These are phyloP conservation scores for Bullera alba DNA, from an alignment of 768 basidiomycete genomes.

Conservation along the genomic window DNA sequence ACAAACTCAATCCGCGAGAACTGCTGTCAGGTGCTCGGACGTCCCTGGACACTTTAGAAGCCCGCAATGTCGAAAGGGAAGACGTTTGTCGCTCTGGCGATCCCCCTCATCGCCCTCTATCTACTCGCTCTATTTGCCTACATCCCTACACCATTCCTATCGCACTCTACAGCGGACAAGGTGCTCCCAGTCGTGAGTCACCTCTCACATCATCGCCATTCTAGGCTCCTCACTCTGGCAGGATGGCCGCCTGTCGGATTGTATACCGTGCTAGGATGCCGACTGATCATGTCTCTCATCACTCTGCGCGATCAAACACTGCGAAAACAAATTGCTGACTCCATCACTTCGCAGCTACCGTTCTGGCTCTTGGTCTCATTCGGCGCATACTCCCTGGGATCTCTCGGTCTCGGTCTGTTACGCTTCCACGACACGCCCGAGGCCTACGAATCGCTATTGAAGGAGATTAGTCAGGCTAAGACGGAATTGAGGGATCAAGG, in stretches of 20 bases:
- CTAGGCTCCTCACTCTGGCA: neutral
- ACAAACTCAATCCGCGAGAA: too few species aligned
- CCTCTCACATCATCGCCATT: neutral
- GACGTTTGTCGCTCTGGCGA: conserved; percentile 52
- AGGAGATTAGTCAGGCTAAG: conserved; percentile 61
- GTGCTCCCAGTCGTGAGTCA: conserved; percentile 60
- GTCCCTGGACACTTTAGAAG: too few species aligned
- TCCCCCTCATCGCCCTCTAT: conserved; percentile 53
- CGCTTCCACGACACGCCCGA: conserved; percentile 72
- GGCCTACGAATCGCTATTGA: conserved; percentile 60
- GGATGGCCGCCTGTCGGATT: neutral
- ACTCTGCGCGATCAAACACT: neutral
- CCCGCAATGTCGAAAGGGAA: conserved; percentile 58
- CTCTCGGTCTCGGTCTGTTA: conserved; percentile 66
- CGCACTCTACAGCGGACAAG: conserved; percentile 50
- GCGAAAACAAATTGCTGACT: too few species aligned
- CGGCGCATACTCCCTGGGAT: conserved; percentile 70
- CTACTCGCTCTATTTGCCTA: conserved; percentile 56
- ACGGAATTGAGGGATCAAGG: conserved; percentile 57
- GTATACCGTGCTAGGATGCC: neutral
- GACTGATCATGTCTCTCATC: too few species aligned
- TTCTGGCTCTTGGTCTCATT: conserved; percentile 77
- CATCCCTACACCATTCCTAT: conserved; percentile 55
- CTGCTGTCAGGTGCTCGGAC: too few species aligned
- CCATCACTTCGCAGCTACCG: conserved; percentile 53